phyloP scores from a whole-genome alignment of 1,284 basidiomycete species.

The Tilletia setariae region DNA sequence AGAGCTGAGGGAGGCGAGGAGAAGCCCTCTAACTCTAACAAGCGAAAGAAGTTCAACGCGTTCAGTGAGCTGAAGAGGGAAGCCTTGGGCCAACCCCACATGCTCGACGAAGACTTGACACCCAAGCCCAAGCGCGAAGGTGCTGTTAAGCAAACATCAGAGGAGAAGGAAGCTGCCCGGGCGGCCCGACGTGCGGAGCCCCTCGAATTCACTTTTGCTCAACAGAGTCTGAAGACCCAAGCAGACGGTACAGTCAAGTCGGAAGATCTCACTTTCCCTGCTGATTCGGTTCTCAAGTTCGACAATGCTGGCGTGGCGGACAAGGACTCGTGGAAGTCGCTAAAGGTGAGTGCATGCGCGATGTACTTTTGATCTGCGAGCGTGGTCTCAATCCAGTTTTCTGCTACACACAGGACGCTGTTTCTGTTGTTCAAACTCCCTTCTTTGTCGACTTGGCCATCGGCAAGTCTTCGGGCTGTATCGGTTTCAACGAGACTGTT shows the following conservation, averaged over 20 bases:
- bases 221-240: constrained; percentile 61
- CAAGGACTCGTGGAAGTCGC: constrained; percentile 57
- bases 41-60: constrained; percentile 68
- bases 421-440: constrained; percentile 2
- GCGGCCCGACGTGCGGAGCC: constrained; percentile 42
- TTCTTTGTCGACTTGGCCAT: constrained; percentile 40
- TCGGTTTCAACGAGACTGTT: constrained; percentile 56
- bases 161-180: constrained; percentile 39
- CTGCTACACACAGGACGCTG: neutral
- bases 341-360: constrained; percentile 56
- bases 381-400: constrained; percentile 32
- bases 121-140: constrained; percentile 49
- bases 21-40: constrained; percentile 57
- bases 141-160: constrained; percentile 55
- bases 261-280: constrained; percentile 66
- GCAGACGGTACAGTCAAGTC: constrained; percentile 68
- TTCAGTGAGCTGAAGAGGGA: constrained; percentile 73
- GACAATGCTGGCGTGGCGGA: constrained; percentile 49
- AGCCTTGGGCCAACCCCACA: constrained; percentile 47
- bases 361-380: constrained; percentile 13
- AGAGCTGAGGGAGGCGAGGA: constrained; percentile 56
- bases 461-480: constrained; percentile 56
- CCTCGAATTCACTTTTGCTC: constrained; percentile 55
- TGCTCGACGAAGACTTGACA: constrained; percentile 24
- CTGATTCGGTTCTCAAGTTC: constrained; percentile 72